Base-by-base conservation (phyloP, 768 basidiomycete species). In the Suillus spraguei region DNA sequence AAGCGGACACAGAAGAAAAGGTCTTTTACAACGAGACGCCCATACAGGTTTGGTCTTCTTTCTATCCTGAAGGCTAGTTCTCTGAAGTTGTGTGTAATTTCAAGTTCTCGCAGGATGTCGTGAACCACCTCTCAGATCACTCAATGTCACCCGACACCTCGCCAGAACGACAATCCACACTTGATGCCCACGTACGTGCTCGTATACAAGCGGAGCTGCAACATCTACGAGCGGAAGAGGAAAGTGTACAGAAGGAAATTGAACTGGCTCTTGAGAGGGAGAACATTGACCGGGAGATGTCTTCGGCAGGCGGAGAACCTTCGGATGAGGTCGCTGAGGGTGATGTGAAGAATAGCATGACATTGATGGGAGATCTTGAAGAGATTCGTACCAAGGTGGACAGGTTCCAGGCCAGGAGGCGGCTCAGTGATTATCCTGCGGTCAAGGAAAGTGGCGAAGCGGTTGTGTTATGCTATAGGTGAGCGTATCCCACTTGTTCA, bases 91-190 rank as follows among this genome's bases (percentile, higher is more conserved):
- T 56, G 49, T 24, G 59, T 70, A 33, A 68, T 63, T 39, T 63
- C 56, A 35, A 95, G 93, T 92, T 96, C 78, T 91, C 91, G n/a
- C 85, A 85, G 54, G 86, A 90, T 74, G 86, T 96, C 63, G 87
- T 95, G 71, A 86, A 90, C 79, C 86, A 89, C 63, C 88, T 95
- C 65, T 81, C 87, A 22, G 88, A 92, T 77, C 79, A 83, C 63
- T 74, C 84, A 41, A 82, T 85, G 49, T 81, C 87, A 1, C 77
- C 88, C 11, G 82, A 82, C 55, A 85, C 87, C 3, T 80, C 85
- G 16, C 82, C 87, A 11, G 86, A 87, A 64, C 87, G 91, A 46
- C 94, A 94, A 76, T 80, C 85, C 10, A 83, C 85, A 5, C 80
- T 95, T 54, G 94, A 96, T 72, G 80, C 82, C 24, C 88, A 87